Base-by-base conservation (phyloP, 129 eudicot genomes). In the Centrapalus pauciflorus region DNA sequence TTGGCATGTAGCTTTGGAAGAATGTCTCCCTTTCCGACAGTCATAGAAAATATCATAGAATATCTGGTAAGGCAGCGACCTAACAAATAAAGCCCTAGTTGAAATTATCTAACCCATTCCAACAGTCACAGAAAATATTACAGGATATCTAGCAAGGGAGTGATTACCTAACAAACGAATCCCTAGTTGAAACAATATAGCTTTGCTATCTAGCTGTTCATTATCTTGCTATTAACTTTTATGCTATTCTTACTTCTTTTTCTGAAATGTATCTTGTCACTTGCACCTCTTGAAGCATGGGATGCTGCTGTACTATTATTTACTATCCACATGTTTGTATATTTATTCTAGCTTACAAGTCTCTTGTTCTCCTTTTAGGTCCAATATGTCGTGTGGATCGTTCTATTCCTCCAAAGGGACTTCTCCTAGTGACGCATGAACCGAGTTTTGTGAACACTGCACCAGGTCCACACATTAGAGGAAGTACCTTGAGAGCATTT, bases 391-490 rank as follows among this genome's bases (percentile, higher is more conserved):
- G 46, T 14, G 68, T 77, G 38, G 97, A 84, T 66, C 34, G 72
- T 45, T 51, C 70, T 17, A 74, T 90, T 75, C 97, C 87, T 40
- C 89, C 89, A 23, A 77, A 46, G 72, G 89, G 95, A 27, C 83
- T 90, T 72, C 79, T 83, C 29, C 66, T 90, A 67, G 95, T 90
- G 61, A 90, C 88, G n/a, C 97, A 90, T 56, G 97, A 90, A 73
- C 95, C 97, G n/a, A 70, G 74, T 51, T 79, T 84, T 21, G 91
- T 90, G 50, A 84, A 66, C 76, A 84, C 80, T 26, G 78, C 67
- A n/a, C 95, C 95, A 12, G 89, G 87, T 23, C 78, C 97, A 20
- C 97, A 90, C 75, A 78, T 81, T n/a, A 77, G 97, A 76, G 97
- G 97, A 38, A 80, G 64, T 67, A 75, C 89, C 5, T 67, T 90